phyloP scores from a whole-genome alignment of 768 basidiomycete genomes.

The Astraeus odoratus region DNA sequence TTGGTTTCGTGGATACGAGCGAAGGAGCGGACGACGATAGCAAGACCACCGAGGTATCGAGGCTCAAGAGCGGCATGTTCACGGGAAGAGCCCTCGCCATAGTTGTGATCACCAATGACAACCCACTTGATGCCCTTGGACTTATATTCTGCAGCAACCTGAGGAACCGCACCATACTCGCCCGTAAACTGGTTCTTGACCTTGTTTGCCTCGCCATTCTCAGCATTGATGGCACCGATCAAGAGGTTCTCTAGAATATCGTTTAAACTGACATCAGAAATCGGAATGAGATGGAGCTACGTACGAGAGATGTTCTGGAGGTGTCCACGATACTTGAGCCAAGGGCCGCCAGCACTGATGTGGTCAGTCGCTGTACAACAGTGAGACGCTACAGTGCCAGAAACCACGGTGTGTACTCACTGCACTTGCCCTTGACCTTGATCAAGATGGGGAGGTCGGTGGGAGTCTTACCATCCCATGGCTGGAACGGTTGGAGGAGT shows the following conservation, averaged over 20 bases:
- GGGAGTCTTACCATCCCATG: constrained; percentile 93
- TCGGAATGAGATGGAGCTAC: constrained; percentile 19
- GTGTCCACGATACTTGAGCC: constrained; percentile 99
- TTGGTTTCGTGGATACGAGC: constrained; percentile 98
- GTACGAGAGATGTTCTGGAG: constrained; percentile 94
- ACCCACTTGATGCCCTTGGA: constrained; percentile 92
- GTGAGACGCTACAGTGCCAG: constrained; percentile 1
- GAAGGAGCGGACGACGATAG: constrained; percentile 94
- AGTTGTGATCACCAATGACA: constrained; percentile 92
- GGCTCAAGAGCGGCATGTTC: constrained; percentile 97
- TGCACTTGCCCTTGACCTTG: constrained; percentile 99
- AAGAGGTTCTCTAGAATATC: constrained; percentile 76
- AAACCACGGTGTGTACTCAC: constrained; percentile 36
- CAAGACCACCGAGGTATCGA: constrained; percentile 89
- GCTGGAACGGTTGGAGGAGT: constrained; percentile 78
- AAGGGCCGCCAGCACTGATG: constrained; percentile 96
- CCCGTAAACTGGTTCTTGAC: constrained; percentile 88
- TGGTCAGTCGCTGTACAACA: constrained; percentile 68
- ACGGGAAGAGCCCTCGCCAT: constrained; percentile 97
- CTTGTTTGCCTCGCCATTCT: constrained; percentile 95
- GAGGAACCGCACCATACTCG: constrained; percentile 78
- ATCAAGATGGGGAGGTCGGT: constrained; percentile 87
- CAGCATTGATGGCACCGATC: constrained; percentile 94
- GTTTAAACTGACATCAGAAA: constrained; percentile 1
- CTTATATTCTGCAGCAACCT: constrained; percentile 83